Base-by-base conservation (phyloP, 768 basidiomycete genomes). In the Lentinula detonsa region DNA sequence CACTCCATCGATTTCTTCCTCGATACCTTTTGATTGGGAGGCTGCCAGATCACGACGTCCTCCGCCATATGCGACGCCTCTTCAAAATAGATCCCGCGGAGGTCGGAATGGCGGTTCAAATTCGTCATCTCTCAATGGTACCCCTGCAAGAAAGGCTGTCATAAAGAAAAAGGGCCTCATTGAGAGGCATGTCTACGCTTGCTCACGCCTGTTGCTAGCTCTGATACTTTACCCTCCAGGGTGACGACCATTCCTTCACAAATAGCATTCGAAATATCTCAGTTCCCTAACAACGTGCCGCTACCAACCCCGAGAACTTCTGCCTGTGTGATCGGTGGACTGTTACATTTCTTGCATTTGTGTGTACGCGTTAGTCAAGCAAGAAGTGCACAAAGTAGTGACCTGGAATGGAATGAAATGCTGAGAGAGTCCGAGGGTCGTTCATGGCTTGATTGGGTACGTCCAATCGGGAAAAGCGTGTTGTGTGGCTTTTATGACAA, bases 21-120 rank as follows among this genome's bases (percentile, higher is more conserved):
- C 88, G 6, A 72, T 80, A 8, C 88, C 91, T 0, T 94, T 94
- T 67, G 91, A 94, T 74, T 93, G 92, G 92, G 87, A 90, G 34
- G 91, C 92, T 0, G 92, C 86, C 11, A 79, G 87, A n/a, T 79
- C 83, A 0, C 77, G 82, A 54, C 79, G 78, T 63, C 86, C 89
- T 3, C 83, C 91, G 3, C 91, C 91, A 3, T 93, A 88, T 77
- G 78, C 76, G 2, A 85, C 86, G 0, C 89, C 89, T 2, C 69
- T 78, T 6, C 73, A 74, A 55, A 77, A 69, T 55, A 83, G 40
- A 80, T 48, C 57, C 7, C 43, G 57, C 10, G 57, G 57, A 69
- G 74, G 74, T 45, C 79, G 67, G 62, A 78, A 64, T 73, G 75
- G 67, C 54, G 71, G 74, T 74, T 80, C 70, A 66, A 39, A 39